Base-by-base conservation (phyloP, 371 early-diverging fungal species). In the Funneliformis caledonium region DNA sequence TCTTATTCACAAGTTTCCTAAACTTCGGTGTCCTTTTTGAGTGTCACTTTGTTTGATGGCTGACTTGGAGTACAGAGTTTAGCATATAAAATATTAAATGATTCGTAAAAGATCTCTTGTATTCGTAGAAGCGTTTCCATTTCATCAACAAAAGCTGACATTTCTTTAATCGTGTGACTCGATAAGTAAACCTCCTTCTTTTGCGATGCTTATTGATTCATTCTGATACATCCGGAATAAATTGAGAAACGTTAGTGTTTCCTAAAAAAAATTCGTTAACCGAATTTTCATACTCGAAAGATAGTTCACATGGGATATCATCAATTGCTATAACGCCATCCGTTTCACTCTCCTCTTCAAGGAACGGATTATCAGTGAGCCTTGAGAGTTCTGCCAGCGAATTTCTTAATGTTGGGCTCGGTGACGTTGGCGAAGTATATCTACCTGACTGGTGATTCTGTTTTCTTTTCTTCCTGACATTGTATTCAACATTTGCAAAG, bases 91-190 rank as follows among this genome's bases (percentile, higher is more conserved):
- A 16, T 74, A 31, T 74, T 45, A 74, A 31, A 74, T 19, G 75
- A 74, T 74, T 74, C 42, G 75, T 45, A 45, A 74, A 74, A 74
- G 45, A 74, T 74, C n/a, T 59, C 59, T 74, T 59, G 75, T 74
- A 74, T 42, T 74, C 59, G 6, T 74, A 74, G 45, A 74, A 42
- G 42, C 42, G 45, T 31, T 74, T 74, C 75, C 19, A 74, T 74
- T 31, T 74, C 75, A 74, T 74, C 75, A 31, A 74, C 59, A 59
- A 74, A 74, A 56, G 75, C 14, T 22, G 59, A 48, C 75, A 74
- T 74, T 16, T 74, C 75, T 42, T 74, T 74, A 37, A 37, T 37
- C 37, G 37, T 76, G 52, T 16, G 75, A 75, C 19, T 75, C 75
- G 0, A 75, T 61, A n/a, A 64, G n/a, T 65, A 76, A 76, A 26